phyloP scores from a whole-genome alignment of 2,329 filamentous ascomycete genomes.

The Paecilomyces formosus region DNA sequence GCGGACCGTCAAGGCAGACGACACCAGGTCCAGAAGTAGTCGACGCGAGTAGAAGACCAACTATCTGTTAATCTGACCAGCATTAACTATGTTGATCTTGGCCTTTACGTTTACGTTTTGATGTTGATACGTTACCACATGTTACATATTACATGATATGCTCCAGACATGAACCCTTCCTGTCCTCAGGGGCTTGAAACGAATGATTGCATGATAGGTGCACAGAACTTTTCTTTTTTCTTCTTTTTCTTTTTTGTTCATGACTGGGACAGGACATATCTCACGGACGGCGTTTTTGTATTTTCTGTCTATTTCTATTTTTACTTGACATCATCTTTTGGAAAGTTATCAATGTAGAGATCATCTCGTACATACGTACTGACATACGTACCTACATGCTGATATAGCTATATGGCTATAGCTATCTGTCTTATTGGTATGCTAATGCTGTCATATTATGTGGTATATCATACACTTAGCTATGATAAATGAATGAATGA shows the following conservation, averaged over 20 bases:
- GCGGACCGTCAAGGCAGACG: slow-evolving; percentile 23
- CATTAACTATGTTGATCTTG: not conserved
- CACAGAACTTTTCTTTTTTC: not conserved
- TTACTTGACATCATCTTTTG: not conserved
- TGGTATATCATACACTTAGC: too few species aligned
- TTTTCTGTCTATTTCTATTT: not conserved
- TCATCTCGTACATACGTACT: not conserved
- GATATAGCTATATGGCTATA: too few species aligned
- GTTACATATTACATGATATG: not conserved
- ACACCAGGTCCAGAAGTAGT: slow-evolving; percentile 20
- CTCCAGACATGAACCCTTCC: too few species aligned
- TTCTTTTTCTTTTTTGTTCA: not conserved
- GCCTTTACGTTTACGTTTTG: too few species aligned
- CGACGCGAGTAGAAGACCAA: slow-evolving; percentile 19
- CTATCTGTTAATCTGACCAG: too few species aligned
- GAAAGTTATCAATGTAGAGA: not conserved
- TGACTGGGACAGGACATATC: not conserved
- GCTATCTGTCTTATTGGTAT: too few species aligned
- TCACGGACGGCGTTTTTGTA: not conserved
- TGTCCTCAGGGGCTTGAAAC: too few species aligned
- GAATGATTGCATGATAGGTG: not conserved
- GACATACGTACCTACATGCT: not conserved
- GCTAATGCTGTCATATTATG: too few species aligned
- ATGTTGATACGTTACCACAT: not conserved
- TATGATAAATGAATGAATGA: too few species aligned